Evolutionary conservation across 139 green algal genomes (phyloP), one percentile per base, ranked within the genome.

Genomic region (Zygnema cylindricum): DNA sequence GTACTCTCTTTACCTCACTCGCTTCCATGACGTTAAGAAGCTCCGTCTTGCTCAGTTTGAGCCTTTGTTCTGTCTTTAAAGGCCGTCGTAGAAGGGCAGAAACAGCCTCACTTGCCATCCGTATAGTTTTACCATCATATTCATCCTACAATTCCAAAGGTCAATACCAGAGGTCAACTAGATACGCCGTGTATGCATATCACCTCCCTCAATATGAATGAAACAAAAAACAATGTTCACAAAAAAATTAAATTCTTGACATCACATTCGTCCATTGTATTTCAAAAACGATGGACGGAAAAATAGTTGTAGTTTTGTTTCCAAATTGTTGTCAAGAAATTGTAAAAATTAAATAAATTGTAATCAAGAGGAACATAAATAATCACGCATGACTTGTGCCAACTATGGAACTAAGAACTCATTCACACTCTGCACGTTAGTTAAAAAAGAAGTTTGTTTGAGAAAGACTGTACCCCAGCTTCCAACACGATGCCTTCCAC

Each of bases 31-130:
- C 73, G 21, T 35, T 69, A 40, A 85, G 77, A 25, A 85, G 77
- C 32, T 85, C 77, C 35, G 77, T 85, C 32, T 77, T 11, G 77
- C 32, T 85, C 43, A 85, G 77, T 43, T 85, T 85, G 30, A 85
- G 77, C 30, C 77, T 43, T 43, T 85, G 77, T 43, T 85, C 77
- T 30, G 32, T 85, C 7, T 22, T 76, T 43, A 85, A 16, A 25
- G 77, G 35, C 30, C 32, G 23, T 23, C 11, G 16, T 16, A 85
- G 77, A 22, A 85, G 22, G 22, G 71, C 77, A 3, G 77, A 75
- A 7, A 85, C 77, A 3, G 77, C 77, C 25, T 85, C 77, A 25
- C 32, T 85, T n/a, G 32, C 35, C 77, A 85, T 85, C 22, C 32
- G 23, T 43, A 85, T 11, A 16, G 33, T 85, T n/a, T 85, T 85